phyloP scores from a whole-genome alignment of 2,329 filamentous ascomycete genomes.

The Xylogone sp. region DNA sequence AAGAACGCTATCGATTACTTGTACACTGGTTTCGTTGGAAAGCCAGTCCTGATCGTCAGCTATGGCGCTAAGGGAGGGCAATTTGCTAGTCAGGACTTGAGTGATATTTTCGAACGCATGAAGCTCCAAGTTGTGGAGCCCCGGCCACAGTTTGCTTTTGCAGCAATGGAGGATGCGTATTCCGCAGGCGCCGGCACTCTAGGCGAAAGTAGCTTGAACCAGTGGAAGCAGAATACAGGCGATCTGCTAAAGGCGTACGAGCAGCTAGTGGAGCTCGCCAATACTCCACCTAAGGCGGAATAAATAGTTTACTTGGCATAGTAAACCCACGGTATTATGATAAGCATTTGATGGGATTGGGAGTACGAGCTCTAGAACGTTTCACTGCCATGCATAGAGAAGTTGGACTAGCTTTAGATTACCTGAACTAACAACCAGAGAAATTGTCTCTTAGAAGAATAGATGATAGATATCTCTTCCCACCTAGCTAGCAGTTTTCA shows the following conservation, averaged over 20 bases:
- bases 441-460: too few species aligned
- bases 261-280: slow-evolving; percentile 4
- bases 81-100: slow-evolving; percentile 26
- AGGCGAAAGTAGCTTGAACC: slow-evolving; percentile 6
- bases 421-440: too few species aligned
- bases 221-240: slow-evolving; percentile 9
- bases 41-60: slow-evolving; percentile 48
- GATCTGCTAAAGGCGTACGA: slow-evolving; percentile 13
- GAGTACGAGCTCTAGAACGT: too few species aligned
- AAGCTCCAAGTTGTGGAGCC: slow-evolving; percentile 29
- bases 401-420: too few species aligned
- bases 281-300: slow-evolving; percentile 7
- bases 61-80: slow-evolving; percentile 47
- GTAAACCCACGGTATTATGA: too few species aligned
- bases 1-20: slow-evolving; percentile 64
- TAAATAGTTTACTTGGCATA: too few species aligned
- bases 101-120: slow-evolving; percentile 24
- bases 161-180: slow-evolving; percentile 10
- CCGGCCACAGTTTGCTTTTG: slow-evolving; percentile 28
- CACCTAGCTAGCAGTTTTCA: too few species aligned
- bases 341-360: too few species aligned
- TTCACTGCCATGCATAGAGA: too few species aligned
- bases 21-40: slow-evolving; percentile 53
- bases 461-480: too few species aligned
- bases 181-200: slow-evolving; percentile 7